These are phyloP conservation scores for Combretum micranthum DNA, from an alignment of 345 rosid species.

Conservation along the genomic window DNA sequence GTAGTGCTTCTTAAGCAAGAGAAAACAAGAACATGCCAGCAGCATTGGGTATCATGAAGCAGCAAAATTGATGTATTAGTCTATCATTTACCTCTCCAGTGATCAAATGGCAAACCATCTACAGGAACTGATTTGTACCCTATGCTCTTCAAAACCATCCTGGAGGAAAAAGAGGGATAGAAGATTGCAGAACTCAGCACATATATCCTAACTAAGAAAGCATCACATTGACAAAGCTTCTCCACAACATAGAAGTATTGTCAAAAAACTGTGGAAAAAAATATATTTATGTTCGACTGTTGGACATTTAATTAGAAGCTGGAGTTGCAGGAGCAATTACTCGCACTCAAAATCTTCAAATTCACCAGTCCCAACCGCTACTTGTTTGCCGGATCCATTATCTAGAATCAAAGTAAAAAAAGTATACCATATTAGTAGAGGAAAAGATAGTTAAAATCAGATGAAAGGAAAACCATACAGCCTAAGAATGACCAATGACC, in stretches of 20 bases:
- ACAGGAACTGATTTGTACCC: slow-evolving; percentile 85
- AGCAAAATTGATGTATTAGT: background rate
- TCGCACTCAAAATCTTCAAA: slow-evolving; percentile 71
- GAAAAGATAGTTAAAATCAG: too few relatives aligned
- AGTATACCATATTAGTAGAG: background rate
- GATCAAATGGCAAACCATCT: slow-evolving; percentile 70
- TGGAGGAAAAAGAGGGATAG: slow-evolving; percentile 19
- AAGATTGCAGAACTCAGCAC: slow-evolving; percentile 5
- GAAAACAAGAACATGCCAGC: too few relatives aligned
- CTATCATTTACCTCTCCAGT: slow-evolving; percentile 50
- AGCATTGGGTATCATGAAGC: background rate
- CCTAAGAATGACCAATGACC: background rate
- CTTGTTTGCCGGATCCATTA: slow-evolving; percentile 60
- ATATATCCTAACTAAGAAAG: background rate
- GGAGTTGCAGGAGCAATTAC: slow-evolving; percentile 28
- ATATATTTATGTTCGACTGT: background rate
- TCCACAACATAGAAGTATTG: too few relatives aligned
- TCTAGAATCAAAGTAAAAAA: slow-evolving; percentile 23
- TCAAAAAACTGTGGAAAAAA: too few relatives aligned
- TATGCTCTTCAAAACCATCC: slow-evolving; percentile 85
- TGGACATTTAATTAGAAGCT: background rate
- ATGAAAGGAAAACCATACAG: background rate
- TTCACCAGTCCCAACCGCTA: slow-evolving; percentile 72
- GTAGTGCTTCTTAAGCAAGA: too few relatives aligned
- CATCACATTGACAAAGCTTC: too few relatives aligned